Conservation (phyloP, 495 filamentous ascomycete genomes). For the Filosporella fistucella region DNA sequence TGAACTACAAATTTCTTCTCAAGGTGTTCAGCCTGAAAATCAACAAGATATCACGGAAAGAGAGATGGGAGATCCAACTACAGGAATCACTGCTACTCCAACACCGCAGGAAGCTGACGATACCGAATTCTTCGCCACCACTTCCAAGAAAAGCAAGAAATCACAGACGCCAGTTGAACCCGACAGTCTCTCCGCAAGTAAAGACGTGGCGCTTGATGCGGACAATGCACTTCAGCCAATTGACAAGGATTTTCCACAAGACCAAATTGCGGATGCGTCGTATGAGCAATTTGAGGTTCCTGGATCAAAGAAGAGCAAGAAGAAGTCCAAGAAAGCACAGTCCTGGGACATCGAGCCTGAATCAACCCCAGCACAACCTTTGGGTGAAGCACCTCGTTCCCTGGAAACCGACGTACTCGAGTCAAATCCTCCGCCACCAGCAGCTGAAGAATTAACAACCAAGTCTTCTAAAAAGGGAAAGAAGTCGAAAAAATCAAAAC, state of each 20-base stretch:
- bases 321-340: conserved; percentile 6
- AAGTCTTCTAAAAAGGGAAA: conserved; percentile 38
- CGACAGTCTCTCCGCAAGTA: background rate
- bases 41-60: no score
- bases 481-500: conserved; percentile 33
- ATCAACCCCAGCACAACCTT: conserved; percentile 6
- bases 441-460: conserved; percentile 21
- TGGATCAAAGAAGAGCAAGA: conserved; percentile 9
- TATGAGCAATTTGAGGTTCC: conserved; percentile 1
- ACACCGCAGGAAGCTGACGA: background rate
- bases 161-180: conserved; percentile 1
- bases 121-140: background rate
- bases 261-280: no score
- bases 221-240: conserved; percentile 9
- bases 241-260: no score
- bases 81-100: background rate
- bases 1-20: no score
- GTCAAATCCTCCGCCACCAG: background rate
- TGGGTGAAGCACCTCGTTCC: conserved; percentile 21
- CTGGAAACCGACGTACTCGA: conserved; percentile 13
- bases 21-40: no score
- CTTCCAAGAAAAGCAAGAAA: conserved; percentile 14
- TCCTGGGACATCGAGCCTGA: background rate
- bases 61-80: no score
- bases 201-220: background rate